Base-by-base conservation (phyloP, 805 yeast species). In the Kodamaea leandrae region DNA sequence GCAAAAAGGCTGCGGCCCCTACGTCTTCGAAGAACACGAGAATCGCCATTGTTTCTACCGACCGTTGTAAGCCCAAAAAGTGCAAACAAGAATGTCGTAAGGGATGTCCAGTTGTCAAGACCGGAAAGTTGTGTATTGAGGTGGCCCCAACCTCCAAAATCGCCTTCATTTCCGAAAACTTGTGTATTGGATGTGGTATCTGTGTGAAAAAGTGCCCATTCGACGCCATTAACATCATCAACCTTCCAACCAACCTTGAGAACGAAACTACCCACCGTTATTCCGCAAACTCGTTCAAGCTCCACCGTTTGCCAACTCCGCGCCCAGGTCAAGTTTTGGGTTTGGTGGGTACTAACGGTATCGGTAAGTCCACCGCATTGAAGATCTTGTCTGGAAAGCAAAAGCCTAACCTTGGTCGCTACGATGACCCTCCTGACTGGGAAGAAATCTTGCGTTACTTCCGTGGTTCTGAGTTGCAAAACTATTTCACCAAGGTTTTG, bases 181-280 rank as follows among this genome's bases (percentile, higher is more conserved):
- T 93, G 60, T 93, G 99, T 77, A 91, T 93, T 55, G 99, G 99
- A 63, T 93, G 99, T 76, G 99, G 99, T 89, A 93, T 93, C 55
- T 93, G 99, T 78, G 96, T 90, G 39, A 93, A 93, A 68, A 93
- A 89, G 64, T 93, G 99, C 70, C 99, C 99, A 21, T 93, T 93
- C 60, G 96, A 91, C 58, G 99, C 99, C 49, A 90, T 93, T 58
- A 85, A 79, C 59, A 93, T 93, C 61, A 93, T 93, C 72, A 93
- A 93, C 61, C 75, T 93, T 63, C 99, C 99, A 50, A 91, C 98
- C 13, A 90, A 93, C 64, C 76, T 93, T 61, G 98, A 91, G 41
- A 71, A 74, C 36, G 91, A 93, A 64, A 95, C 90, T 42, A 89
- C 98, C 27, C 98, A 93, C 67, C 82, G 99, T 74, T 93, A 93